Percentiles rank a stretch among this genome's conserved stretches.
phyloP scores from a whole-genome alignment of 2,329 filamentous ascomycete genomes.

The Keithomyces neogunnii region DNA sequence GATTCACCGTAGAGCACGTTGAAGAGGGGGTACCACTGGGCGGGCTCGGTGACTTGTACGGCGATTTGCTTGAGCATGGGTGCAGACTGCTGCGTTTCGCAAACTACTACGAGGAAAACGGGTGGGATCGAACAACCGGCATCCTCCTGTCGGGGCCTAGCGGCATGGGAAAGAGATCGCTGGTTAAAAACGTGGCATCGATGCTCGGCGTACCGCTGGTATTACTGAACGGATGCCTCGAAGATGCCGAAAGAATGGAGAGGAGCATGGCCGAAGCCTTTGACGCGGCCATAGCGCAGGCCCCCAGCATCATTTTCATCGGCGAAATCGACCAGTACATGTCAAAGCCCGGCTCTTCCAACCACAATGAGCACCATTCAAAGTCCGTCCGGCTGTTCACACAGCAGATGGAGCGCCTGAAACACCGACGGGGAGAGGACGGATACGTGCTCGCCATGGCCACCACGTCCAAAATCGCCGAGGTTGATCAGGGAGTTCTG shows the following conservation, averaged over 20 bases:
- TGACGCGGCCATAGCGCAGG: constrained; percentile 76
- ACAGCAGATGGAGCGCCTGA: constrained; percentile 78
- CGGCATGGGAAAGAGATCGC: constrained; percentile 73
- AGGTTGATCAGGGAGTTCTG: constrained; percentile 69
- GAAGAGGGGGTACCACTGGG: constrained; percentile 16
- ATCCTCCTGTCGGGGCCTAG: constrained; percentile 71
- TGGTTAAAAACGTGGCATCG: constrained; percentile 66
- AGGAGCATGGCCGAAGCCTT: constrained; percentile 31
- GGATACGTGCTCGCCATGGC: constrained; percentile 84
- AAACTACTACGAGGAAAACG: constrained; percentile 10
- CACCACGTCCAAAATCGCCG: constrained; percentile 82
- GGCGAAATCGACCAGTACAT: constrained; percentile 82
- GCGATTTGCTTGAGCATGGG: constrained; percentile 12
- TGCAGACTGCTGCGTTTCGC: constrained; percentile 13
- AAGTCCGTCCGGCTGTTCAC: constrained; percentile 76
- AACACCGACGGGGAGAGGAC: constrained; percentile 56
- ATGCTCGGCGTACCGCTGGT: constrained; percentile 67
- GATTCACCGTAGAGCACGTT: constrained; percentile 21
- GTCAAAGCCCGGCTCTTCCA: constrained; percentile 67
- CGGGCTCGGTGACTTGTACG: constrained; percentile 20
- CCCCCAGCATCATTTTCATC: constrained; percentile 85
- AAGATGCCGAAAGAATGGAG: constrained; percentile 29
- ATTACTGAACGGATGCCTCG: constrained; percentile 32
- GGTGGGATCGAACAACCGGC: constrained; percentile 30
- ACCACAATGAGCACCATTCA: constrained; percentile 83